Evolutionary conservation across 768 basidiomycete species (phyloP), one percentile per base, ranked within the genome.

Genomic region (Trametes meyenii): DNA sequence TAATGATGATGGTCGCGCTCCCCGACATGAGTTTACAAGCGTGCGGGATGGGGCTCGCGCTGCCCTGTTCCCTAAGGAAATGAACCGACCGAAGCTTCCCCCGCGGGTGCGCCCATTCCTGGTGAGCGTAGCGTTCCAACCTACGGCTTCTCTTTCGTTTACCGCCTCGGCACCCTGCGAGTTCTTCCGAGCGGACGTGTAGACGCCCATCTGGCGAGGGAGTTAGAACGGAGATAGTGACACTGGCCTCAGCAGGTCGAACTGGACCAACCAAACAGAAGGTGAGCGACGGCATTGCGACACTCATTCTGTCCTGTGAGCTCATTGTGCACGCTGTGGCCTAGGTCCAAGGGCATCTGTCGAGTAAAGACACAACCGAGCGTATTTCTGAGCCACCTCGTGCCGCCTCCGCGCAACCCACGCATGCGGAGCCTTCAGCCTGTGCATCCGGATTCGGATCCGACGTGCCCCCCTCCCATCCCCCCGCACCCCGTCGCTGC

Each of bases 1-100:
- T 62, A 56, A 62, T 62, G 49, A 56, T 45, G 14, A 56, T 45
- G 14, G 46, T 45, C 61, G 46, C 53, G 38, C 43, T 45, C 33
- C 17, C 48, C 48, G 29, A 33, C 60, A 61, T 24, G 60, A 50
- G 60, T 42, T 19, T 50, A 24, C 52, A 49, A 52, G 45, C 33
- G 13, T 40, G 10, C 29, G 55, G 40, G 29, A 38, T 33, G 29
- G 29, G 29, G 29, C 29, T 33, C 29, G 26, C 40, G 49, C 49
- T 55, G 21, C 49, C 33, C 40, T 49, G 21, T 42, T 40, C 33
- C 21, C 55, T 38, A 16, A 23, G 36, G n/a, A 39, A 40, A 52
- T 52, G 51, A 52, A 26, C 26, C 36, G 35, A 35, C 11, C 46
- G 23, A 23, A 39, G 21, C 36, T 24, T 3, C 36, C 14, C 12